Conservation (phyloP, 1,284 basidiomycete genomes). For the Leccinum huronense region DNA sequence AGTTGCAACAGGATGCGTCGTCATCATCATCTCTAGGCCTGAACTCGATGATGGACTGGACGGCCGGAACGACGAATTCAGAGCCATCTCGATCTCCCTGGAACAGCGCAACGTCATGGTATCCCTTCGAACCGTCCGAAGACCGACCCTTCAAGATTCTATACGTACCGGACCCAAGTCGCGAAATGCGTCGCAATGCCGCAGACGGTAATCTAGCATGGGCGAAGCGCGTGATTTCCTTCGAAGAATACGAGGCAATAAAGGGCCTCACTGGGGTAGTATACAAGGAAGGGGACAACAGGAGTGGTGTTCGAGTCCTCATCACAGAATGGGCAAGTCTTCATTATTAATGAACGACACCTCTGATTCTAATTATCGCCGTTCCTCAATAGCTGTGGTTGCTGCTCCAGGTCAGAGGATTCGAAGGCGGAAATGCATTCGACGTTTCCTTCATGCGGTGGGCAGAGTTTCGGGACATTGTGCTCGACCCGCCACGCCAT, state of each 20-base stretch:
- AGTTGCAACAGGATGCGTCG: neutral
- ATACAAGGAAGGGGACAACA: neutral
- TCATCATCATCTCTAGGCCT: neutral
- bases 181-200: neutral
- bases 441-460: neutral
- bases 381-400: neutral
- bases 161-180: neutral
- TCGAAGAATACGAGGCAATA: neutral
- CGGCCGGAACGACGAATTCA: neutral
- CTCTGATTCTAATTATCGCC: too few relatives aligned
- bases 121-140: neutral
- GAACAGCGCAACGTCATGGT: neutral
- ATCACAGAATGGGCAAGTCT: neutral
- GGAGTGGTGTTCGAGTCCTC: neutral
- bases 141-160: neutral
- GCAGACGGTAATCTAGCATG: neutral
- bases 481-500: neutral
- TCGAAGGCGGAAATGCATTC: neutral
- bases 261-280: neutral
- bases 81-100: neutral
- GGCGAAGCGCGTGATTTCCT: neutral
- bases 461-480: neutral
- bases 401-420: neutral
- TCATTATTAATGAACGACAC: neutral
- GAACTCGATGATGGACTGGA: neutral